These are phyloP conservation scores for Tylopilus sp. DNA, from an alignment of 768 basidiomycete genomes.

Conservation along the genomic window DNA sequence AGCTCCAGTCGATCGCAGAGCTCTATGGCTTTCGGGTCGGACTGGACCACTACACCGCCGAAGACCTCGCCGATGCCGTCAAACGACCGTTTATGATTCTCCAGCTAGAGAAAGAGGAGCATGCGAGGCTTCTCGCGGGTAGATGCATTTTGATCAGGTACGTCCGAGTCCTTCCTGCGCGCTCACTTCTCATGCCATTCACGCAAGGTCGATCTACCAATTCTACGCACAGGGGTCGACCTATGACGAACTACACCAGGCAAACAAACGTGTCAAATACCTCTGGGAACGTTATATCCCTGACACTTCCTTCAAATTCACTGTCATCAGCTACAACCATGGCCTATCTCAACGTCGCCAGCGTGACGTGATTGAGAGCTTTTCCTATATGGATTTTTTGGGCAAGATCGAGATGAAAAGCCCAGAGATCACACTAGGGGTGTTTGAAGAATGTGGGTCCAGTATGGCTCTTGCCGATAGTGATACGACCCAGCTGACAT, in stretches of 20 bases:
- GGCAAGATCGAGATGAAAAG: constrained; percentile 81
- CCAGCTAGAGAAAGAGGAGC: constrained; percentile 62
- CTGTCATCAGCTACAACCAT: constrained; percentile 71
- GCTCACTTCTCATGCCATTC: not conserved
- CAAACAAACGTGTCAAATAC: constrained; percentile 39
- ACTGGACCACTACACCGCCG: constrained; percentile 39
- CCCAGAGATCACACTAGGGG: constrained; percentile 68
- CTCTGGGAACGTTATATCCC: constrained; percentile 59
- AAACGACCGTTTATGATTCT: constrained; percentile 74
- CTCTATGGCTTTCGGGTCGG: constrained; percentile 62
- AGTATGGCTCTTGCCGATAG: not conserved
- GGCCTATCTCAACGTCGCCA: constrained; percentile 68
- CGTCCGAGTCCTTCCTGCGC: constrained; percentile 14
- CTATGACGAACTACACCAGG: constrained; percentile 68
- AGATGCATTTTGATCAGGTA: constrained; percentile 86
- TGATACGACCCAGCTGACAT: not conserved
- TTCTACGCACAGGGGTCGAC: constrained; percentile 68
- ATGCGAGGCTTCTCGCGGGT: constrained; percentile 68
- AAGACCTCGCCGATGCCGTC: constrained; percentile 44
- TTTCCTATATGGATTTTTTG: constrained; percentile 78
- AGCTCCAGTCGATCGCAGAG: constrained; percentile 74
- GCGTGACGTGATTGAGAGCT: constrained; percentile 66
- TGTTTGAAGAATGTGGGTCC: constrained; percentile 84
- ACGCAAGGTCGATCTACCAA: constrained; percentile 66
- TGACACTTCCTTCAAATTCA: constrained; percentile 78